A percentile compares a stretch with the other conserved stretches of the same genome.
These are phyloP conservation scores for Leishmania amazonensis DNA, from an alignment of 208 protist genomes.

Conservation along the genomic window DNA sequence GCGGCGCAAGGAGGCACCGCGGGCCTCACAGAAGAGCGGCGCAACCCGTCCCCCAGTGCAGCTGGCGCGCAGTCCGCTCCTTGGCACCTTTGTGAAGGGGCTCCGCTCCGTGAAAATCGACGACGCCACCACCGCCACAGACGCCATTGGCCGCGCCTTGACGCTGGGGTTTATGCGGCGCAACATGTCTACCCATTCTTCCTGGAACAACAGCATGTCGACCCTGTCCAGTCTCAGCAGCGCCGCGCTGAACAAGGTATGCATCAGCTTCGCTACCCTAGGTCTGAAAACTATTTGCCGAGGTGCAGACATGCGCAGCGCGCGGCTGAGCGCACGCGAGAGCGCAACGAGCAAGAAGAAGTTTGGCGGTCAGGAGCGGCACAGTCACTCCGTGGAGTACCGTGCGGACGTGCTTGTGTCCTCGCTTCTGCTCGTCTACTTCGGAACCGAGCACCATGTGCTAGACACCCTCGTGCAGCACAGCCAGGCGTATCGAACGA, in stretches of 20 bases:
- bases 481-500: not conserved
- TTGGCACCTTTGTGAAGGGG: constrained; percentile 17
- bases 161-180: constrained; percentile 21
- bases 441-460: constrained; percentile 19
- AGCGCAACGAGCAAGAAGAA: not conserved
- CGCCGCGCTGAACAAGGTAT: not conserved
- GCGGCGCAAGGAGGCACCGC: not conserved
- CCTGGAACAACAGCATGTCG: constrained; percentile 8
- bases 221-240: not conserved
- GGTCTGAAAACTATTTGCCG: constrained; percentile 18
- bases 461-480: constrained; percentile 12
- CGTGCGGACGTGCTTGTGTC: constrained; percentile 29
- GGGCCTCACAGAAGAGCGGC: not conserved
- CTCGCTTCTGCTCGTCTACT: constrained; percentile 31
- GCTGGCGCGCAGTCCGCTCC: constrained; percentile 26
- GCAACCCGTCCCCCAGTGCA: not conserved
- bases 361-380: not conserved
- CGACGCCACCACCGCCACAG: not conserved
- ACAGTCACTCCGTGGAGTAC: not conserved
- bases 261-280: constrained; percentile 27
- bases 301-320: constrained; percentile 15
- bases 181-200: constrained; percentile 15
- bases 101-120: constrained; percentile 3
- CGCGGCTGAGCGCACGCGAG: constrained; percentile 17
- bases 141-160: not conserved